Conservation (phyloP, 176 grass and related monocot species). For the Raddia distichophylla region DNA sequence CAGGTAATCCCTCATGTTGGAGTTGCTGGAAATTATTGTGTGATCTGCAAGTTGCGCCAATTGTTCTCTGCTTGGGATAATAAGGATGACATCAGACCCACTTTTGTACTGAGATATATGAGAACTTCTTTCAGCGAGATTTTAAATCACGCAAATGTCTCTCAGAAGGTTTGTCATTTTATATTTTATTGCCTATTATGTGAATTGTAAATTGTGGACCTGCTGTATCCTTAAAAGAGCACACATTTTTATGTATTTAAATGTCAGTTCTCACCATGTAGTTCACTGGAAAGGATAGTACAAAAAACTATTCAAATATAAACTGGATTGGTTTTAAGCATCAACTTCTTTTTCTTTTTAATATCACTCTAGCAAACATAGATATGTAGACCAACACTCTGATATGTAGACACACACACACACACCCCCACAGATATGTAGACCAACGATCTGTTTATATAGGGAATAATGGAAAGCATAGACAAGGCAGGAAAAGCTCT, state of each 20-base stretch:
- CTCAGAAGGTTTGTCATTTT: constrained; percentile 25
- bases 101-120: neutral
- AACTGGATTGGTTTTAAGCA: neutral
- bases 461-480: no score
- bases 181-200: constrained; percentile 2
- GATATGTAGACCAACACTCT: no score
- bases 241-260: neutral
- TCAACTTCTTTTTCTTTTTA: neutral
- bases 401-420: no score
- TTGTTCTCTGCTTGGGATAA: constrained; percentile 14
- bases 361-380: neutral
- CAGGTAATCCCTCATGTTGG: constrained; percentile 11
- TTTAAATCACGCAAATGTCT: neutral
- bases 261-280: neutral
- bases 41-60: constrained; percentile 4
- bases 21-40: constrained; percentile 2
- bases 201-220: neutral
- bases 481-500: no score
- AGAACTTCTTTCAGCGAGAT: constrained; percentile 19
- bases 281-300: neutral
- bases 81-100: neutral
- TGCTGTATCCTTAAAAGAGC: neutral
- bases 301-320: neutral
- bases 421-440: no score
- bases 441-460: no score